Percentiles rank a stretch among this genome's conserved stretches.
These are phyloP conservation scores for Calonectria pteridis DNA, from an alignment of 2,329 filamentous ascomycete genomes.

Conservation along the genomic window DNA sequence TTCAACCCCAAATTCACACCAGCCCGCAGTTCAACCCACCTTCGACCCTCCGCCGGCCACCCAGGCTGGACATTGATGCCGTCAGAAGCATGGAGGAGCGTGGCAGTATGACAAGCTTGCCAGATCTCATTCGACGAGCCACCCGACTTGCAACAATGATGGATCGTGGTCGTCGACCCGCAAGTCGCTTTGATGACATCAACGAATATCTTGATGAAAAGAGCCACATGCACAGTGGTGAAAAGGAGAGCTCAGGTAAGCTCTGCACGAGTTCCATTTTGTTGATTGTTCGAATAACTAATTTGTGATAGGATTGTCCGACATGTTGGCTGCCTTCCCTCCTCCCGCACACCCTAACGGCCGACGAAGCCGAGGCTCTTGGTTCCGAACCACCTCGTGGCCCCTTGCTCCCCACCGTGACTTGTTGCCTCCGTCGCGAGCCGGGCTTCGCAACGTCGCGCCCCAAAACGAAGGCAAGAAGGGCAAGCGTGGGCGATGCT, in stretches of 20 bases:
- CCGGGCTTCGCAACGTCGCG: conserved; percentile 33
- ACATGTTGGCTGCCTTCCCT: conserved; percentile 76
- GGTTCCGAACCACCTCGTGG: conserved; percentile 61
- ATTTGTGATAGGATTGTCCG: conserved; percentile 67
- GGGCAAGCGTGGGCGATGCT: conserved; percentile 73
- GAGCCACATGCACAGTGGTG: conserved; percentile 51
- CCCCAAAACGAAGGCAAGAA: conserved; percentile 42
- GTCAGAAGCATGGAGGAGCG: conserved; percentile 85
- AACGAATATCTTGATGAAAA: conserved; percentile 63
- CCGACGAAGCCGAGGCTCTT: conserved; percentile 61
- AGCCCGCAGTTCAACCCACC: conserved; percentile 54
- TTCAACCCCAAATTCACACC: conserved; percentile 1
- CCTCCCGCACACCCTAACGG: conserved; percentile 64
- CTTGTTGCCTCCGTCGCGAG: conserved; percentile 37
- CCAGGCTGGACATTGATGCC: conserved; percentile 83
- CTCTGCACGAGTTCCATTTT: conserved; percentile 31
- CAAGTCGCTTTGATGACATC: conserved; percentile 68
- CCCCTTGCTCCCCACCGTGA: conserved; percentile 55
- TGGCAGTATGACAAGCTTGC: conserved; percentile 90
- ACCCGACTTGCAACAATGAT: conserved; percentile 89
- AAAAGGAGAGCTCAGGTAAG: conserved; percentile 56
- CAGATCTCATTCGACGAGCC: conserved; percentile 90
- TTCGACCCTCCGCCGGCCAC: conserved; percentile 73
- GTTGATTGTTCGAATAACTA: conserved; percentile 54
- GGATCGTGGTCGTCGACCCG: conserved; percentile 80